Base-by-base conservation (phyloP, 805 yeast species). In the Nakazawaea pomicola region DNA sequence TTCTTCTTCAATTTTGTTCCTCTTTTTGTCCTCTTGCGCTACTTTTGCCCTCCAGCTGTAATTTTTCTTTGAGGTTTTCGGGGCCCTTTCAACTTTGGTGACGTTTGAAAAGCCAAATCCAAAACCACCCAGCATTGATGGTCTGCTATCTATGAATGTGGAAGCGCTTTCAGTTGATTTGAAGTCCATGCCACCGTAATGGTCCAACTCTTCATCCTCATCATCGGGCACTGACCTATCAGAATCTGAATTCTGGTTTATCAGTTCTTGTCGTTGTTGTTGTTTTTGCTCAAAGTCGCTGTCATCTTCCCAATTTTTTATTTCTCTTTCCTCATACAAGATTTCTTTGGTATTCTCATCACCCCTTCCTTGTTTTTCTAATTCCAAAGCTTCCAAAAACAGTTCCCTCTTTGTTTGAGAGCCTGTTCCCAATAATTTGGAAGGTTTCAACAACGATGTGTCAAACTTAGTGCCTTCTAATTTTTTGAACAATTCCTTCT, bases 401-500 rank as follows among this genome's bases (percentile, higher is more conserved):
- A 74, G 76, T 53, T 85, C 90, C 40, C 68, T 72, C 48, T 74
- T 76, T 1, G 95, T 84, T 47, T 72, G 77, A 38, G 65, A 68
- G 40, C 89, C 91, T 12, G 76, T 72, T 37, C 98, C 98, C 37
- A 91, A 70, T 4, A 73, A 70, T 55, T 88, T 89, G 16, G 95
- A 76, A 27, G 93, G 80, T 19, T 76, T 80, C 48, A 88, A 66
- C 10, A 77, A 51, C 0, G 80, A 64, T 0, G 95, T 78, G 55
- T 90, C 95, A 35, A 91, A 72, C 43, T 72, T 70, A 1, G 86
- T 76, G 20, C 70, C 72, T 38, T 81, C 73, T 31, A 91, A 67
- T 57, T 88, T 89, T 48, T 82, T 79, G 32, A 91, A 65, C 40
- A 91, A 65, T 3, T 74, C 72, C 50, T 84, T 84, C 60, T 85